These are phyloP conservation scores for Cutaneotrichosporon cavernicola DNA, from an alignment of 1,284 basidiomycete genomes.

Conservation along the genomic window DNA sequence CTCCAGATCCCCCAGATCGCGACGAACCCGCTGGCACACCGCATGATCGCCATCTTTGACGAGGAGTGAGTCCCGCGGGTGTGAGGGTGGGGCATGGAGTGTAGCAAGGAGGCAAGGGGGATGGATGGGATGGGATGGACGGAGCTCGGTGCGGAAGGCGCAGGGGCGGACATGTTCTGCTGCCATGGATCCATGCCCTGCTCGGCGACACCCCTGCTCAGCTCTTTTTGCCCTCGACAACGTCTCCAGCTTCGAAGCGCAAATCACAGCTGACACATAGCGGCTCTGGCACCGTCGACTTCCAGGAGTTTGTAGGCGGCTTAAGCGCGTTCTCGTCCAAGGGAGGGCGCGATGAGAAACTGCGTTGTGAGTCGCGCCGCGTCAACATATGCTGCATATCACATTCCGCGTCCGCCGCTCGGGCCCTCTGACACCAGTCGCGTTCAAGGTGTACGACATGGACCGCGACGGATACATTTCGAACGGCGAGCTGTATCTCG, in stretches of 20 bases:
- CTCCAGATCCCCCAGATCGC: conserved; percentile 98
- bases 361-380: conserved; percentile 68
- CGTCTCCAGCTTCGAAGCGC: background rate
- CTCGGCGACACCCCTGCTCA: background rate
- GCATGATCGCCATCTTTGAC: conserved; percentile 99
- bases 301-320: conserved; percentile 97
- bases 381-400: background rate
- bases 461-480: conserved; percentile 96
- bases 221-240: background rate
- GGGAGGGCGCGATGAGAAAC: conserved; percentile 93
- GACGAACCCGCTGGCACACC: conserved; percentile 91
- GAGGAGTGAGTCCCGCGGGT: conserved; percentile 73
- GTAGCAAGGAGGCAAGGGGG: background rate
- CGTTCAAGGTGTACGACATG: conserved; percentile 99
- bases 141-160: too few species aligned
- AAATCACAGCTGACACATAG: conserved; percentile 53
- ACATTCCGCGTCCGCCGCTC: background rate
- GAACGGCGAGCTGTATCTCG: conserved; percentile 97
- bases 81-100: background rate
- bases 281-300: conserved; percentile 97
- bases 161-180: too few species aligned
- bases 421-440: conserved; percentile 60
- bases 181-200: too few species aligned
- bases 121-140: too few species aligned
- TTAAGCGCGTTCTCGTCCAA: conserved; percentile 95